These are phyloP conservation scores for Aspergillus versicolor DNA, from an alignment of 2,329 filamentous ascomycete genomes.

Conservation along the genomic window DNA sequence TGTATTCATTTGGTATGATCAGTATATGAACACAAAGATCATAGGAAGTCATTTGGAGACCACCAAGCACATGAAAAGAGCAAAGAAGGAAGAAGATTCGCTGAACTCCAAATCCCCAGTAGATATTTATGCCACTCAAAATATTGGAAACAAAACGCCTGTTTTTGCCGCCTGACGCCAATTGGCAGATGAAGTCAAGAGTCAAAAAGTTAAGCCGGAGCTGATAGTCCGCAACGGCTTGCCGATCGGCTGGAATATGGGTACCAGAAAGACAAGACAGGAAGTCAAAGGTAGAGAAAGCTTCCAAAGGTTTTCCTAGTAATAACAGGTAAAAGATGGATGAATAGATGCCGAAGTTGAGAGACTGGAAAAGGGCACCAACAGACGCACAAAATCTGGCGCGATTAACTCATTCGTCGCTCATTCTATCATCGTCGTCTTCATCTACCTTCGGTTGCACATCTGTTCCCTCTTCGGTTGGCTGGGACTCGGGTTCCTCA, in stretches of 20 bases:
- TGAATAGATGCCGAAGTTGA: neutral
- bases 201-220: neutral
- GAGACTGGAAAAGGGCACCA: too few species aligned
- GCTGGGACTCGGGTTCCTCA: slow-evolving; percentile 9
- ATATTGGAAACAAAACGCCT: slow-evolving; percentile 14
- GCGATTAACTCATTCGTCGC: slow-evolving; percentile 18
- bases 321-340: neutral
- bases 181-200: neutral
- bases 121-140: slow-evolving; percentile 11
- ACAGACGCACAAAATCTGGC: neutral
- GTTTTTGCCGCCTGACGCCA: slow-evolving; percentile 14
- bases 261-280: neutral
- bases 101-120: slow-evolving; percentile 21
- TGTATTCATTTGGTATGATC: neutral
- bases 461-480: slow-evolving; percentile 7
- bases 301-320: neutral
- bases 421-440: slow-evolving; percentile 20
- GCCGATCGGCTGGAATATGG: neutral
- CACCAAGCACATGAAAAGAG: slow-evolving; percentile 3
- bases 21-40: neutral
- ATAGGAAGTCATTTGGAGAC: neutral
- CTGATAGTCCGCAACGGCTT: neutral
- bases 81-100: slow-evolving; percentile 7
- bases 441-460: slow-evolving; percentile 11
- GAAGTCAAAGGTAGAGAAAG: neutral